Conservation (phyloP, 2,329 filamentous ascomycete species). For the Pyrenophora graminea region DNA sequence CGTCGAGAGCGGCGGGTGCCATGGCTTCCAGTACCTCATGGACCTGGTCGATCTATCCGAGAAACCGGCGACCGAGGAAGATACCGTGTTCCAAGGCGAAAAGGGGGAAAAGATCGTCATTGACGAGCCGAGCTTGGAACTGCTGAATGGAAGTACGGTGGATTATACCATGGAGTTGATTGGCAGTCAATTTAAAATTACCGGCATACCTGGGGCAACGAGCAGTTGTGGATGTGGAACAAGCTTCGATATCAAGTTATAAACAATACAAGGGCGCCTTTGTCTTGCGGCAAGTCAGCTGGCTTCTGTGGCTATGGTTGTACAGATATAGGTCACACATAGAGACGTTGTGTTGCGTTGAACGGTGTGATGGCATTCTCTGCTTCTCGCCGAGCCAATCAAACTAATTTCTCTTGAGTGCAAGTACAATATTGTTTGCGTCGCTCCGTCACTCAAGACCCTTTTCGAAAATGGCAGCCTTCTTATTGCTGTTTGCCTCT, state of each 20-base stretch:
- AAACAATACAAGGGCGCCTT: neutral
- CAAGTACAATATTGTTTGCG: too few species aligned
- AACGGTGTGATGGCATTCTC: too few species aligned
- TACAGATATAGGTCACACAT: neutral
- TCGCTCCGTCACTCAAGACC: too few species aligned
- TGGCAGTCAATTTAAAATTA: conserved; percentile 92
- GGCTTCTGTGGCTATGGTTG: neutral
- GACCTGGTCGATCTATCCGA: conserved; percentile 70
- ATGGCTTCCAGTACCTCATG: conserved; percentile 98
- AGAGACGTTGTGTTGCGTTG: neutral
- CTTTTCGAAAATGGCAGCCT: too few species aligned
- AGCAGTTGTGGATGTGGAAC: conserved; percentile 97
- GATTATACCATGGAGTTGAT: conserved; percentile 97
- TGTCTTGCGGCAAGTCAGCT: neutral
- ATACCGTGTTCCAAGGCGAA: conserved; percentile 81
- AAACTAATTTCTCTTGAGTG: too few species aligned
- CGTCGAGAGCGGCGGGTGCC: conserved; percentile 92
- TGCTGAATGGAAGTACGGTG: conserved; percentile 90
- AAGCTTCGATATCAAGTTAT: conserved; percentile 85
- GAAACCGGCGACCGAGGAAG: conserved; percentile 64
- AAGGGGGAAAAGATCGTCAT: conserved; percentile 78
- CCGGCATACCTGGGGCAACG: conserved; percentile 86
- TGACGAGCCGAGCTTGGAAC: conserved; percentile 82
- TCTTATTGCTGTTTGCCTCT: too few species aligned
- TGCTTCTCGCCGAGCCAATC: too few species aligned